Evolutionary conservation across 495 filamentous ascomycete genomes (phyloP), one percentile per base, ranked within the genome.

Genomic region (Talaromyces nanjingensis): DNA sequence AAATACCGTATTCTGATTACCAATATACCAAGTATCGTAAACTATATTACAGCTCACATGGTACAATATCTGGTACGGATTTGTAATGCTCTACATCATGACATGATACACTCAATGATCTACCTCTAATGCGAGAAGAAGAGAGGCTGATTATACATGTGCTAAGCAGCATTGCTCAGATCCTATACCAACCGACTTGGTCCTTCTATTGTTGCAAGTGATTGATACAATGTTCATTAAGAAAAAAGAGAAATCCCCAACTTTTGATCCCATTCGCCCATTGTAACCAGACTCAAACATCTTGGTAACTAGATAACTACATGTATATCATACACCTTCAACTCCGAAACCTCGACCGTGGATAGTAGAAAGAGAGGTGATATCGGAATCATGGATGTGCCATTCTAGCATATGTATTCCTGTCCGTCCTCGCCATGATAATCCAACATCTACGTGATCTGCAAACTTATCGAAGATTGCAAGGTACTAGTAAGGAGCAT

Each of bases 401-500:
- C 37, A 42, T 42, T 42, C 37, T 42, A 42, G 37, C 37, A 42
- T 42, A 42, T 42, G 37, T 42, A 42, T 42, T 42, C 37, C 12
- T 14, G 45, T 22, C 45, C n/a, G 45, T 49, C 45, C 16, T 49
- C n/a, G 45, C 45, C 45, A 9, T 20, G n/a, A 49, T 20, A 49
- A 20, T 49, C 45, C 45, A 8, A 9, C n/a, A 49, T 20, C n/a
- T 49, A 49, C n/a, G 16, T 49, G 45, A 49, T 5, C 1, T 49
- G 45, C 45, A 42, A 42, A 3, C 37, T 42, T 42, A 42, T n/a
- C 37, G 14, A 42, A 42, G 6, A 18, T 22, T 20, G 16, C 45
- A 49, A 49, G n/a, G 14, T n/a, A 49, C 18, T 85, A 96, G 73
- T 96, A 96, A 11, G 92, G 92, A 14, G 91, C 76, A 74, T 84